Base-by-base conservation (phyloP, 208 protist species). In the Leishmania major region DNA sequence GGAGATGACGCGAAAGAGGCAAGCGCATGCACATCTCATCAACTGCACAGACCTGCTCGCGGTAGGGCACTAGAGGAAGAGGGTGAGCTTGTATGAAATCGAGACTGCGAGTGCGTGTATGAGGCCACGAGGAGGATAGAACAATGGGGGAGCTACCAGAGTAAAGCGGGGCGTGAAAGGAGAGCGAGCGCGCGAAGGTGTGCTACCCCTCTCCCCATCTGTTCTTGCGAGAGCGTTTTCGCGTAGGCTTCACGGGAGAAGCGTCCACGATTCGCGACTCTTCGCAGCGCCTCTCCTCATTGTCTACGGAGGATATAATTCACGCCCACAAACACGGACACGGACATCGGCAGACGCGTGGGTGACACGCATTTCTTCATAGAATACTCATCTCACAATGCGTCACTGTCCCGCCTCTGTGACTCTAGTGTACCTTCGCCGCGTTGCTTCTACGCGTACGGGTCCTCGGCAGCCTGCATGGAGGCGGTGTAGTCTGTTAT, bases 401-500 rank as follows among this genome's bases (percentile, higher is more conserved):
- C 62, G 40, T 69, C 62, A 37, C 11, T 69, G 15, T 40, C 15
- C 10, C 31, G 31, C 62, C 62, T 35, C 62, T 69, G 13, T 19
- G 17, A 40, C 31, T 31, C 13, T 69, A 43, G 13, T 17, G 62
- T 69, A 3, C 31, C 62, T 43, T 15, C 5, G 3, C 28, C 5
- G 13, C 67, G 10, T 53, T 31, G 10, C 55, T 53, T 28, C 37
- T 67, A 66, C 5, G 15, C 31, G 37, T 78, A 78, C 22, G 75
- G 75, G 40, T 78, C 40, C 3, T 67, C 31, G 6, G 57, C 49
- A 35, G 75, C 40, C 57, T 53, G 53, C 59, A 88, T 59, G 28
- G 59, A 51, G 53, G 78, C 85, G 79, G 86, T 90, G 84, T 79
- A 83, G 75, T 88, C 82, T 19, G 74, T 28, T 37, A 88, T 66